These are phyloP conservation scores for Penium margaritaceum DNA, from an alignment of 139 green algal species.

Conservation along the genomic window DNA sequence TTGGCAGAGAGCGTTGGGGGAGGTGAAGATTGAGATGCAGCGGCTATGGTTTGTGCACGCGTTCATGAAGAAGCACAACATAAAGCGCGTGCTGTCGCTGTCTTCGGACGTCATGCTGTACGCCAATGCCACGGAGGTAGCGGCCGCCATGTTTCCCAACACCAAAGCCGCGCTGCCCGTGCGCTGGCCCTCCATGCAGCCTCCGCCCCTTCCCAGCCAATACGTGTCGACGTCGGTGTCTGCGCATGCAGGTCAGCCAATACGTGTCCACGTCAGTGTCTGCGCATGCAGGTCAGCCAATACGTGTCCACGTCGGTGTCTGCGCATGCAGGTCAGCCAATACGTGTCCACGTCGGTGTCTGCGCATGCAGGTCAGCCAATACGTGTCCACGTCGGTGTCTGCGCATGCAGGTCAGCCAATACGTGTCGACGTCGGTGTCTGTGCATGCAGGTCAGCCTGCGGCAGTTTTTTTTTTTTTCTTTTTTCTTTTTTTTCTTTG, in stretches of 20 bases:
- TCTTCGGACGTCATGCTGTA: conserved; percentile 32
- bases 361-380: too few relatives aligned
- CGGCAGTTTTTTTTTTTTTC: too few relatives aligned
- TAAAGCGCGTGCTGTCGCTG: conserved; percentile 7
- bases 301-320: too few relatives aligned
- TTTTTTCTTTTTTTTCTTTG: too few relatives aligned
- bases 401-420: too few relatives aligned
- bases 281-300: too few relatives aligned
- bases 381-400: too few relatives aligned
- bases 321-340: too few relatives aligned
- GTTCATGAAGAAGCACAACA: conserved; percentile 22
- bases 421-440: too few relatives aligned
- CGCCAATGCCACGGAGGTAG: conserved; percentile 12
- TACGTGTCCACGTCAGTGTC: too few relatives aligned
- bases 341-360: too few relatives aligned
- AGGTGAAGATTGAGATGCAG: not conserved
- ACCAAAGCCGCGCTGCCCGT: conserved; percentile 20
- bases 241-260: conserved; percentile 17
- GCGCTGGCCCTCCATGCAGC: conserved; percentile 24
- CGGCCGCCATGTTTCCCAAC: not conserved
- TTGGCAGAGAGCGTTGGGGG: conserved; percentile 5
- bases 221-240: conserved; percentile 23
- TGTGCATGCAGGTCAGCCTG: too few relatives aligned
- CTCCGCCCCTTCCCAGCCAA: conserved; percentile 16
- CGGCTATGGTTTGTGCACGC: conserved; percentile 1